A percentile compares a stretch with the other conserved stretches of the same genome.
phyloP scores from a whole-genome alignment of 208 protist species.

The Chromosphaera perkinsii region DNA sequence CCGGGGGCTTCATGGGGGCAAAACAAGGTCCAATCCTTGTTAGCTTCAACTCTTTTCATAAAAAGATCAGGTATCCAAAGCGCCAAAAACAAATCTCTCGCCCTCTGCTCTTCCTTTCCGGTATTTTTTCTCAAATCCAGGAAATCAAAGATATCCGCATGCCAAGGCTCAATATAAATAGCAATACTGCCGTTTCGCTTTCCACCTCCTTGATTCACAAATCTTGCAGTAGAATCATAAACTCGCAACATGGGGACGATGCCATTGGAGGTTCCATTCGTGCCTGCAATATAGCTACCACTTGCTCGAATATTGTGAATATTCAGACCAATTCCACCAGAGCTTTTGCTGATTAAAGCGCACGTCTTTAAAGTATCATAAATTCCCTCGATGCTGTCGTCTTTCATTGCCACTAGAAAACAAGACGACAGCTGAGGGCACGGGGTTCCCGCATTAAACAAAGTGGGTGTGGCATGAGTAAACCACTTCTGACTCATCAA shows the following conservation, averaged over 20 bases:
- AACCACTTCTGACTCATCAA: conserved; percentile 84
- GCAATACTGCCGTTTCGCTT: conserved; percentile 98
- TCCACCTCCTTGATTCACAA: conserved; percentile 72
- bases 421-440: conserved; percentile 91
- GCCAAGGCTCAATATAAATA: conserved; percentile 98
- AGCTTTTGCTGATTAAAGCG: conserved; percentile 91
- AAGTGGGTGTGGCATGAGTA: conserved; percentile 95
- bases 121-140: conserved; percentile 93
- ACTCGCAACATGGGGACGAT: conserved; percentile 98
- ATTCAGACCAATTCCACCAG: conserved; percentile 94
- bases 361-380: conserved; percentile 98
- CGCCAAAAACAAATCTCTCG: conserved; percentile 96
- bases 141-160: conserved; percentile 96
- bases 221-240: conserved; percentile 96
- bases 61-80: conserved; percentile 98
- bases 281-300: conserved; percentile 93
- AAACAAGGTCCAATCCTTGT: conserved; percentile 92
- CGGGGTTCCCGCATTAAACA: conserved; percentile 94
- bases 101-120: conserved; percentile 91
- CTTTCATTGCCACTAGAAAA: conserved; percentile 95
- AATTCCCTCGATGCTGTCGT: conserved; percentile 97
- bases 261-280: conserved; percentile 91
- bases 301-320: conserved; percentile 90
- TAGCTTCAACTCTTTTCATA: conserved; percentile 92
- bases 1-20: conserved; percentile 90